Evolutionary conservation across 768 basidiomycete genomes (phyloP).

Genomic region (Tylopilus subfusipes): DNA sequence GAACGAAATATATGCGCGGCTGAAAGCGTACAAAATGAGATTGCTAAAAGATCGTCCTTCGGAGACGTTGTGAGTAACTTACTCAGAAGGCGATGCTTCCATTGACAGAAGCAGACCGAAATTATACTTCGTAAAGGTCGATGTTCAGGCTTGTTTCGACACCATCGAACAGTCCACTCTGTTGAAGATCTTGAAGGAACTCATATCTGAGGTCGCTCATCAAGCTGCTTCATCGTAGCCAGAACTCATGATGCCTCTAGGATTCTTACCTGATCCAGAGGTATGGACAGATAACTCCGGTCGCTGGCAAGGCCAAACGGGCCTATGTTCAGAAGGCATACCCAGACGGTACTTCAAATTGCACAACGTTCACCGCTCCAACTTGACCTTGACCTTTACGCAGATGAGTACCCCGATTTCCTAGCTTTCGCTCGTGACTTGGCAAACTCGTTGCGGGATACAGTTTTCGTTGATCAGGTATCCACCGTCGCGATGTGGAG

Average conservation of each 20-base stretch:
- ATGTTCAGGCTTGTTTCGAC: slow-evolving; percentile 96
- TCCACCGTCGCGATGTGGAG: background rate
- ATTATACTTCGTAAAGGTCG: slow-evolving; percentile 94
- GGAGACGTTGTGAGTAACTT: slow-evolving; percentile 51
- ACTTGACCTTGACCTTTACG: background rate
- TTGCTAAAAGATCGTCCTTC: slow-evolving; percentile 37
- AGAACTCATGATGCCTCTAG: slow-evolving; percentile 35
- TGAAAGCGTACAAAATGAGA: slow-evolving; percentile 67
- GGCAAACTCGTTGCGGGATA: slow-evolving; percentile 63
- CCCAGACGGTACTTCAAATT: slow-evolving; percentile 51
- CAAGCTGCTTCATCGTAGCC: background rate
- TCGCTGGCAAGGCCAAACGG: slow-evolving; percentile 54
- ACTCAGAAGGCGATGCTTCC: background rate
- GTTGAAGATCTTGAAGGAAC: slow-evolving; percentile 64
- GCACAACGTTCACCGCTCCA: background rate
- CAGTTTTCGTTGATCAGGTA: slow-evolving; percentile 86
- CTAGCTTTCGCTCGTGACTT: slow-evolving; percentile 63
- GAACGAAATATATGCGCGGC: slow-evolving; percentile 72
- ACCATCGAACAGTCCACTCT: slow-evolving; percentile 89
- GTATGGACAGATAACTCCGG: slow-evolving; percentile 62
- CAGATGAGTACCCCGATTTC: slow-evolving; percentile 79
- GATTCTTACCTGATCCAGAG: slow-evolving; percentile 69
- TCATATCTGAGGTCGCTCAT: slow-evolving; percentile 64
- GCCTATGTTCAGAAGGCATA: slow-evolving; percentile 57
- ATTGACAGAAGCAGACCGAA: slow-evolving; percentile 55